Percentiles rank a stretch among this genome's conserved stretches.
These are phyloP conservation scores for Linum trigynum DNA, from an alignment of 345 rosid genomes.

Conservation along the genomic window DNA sequence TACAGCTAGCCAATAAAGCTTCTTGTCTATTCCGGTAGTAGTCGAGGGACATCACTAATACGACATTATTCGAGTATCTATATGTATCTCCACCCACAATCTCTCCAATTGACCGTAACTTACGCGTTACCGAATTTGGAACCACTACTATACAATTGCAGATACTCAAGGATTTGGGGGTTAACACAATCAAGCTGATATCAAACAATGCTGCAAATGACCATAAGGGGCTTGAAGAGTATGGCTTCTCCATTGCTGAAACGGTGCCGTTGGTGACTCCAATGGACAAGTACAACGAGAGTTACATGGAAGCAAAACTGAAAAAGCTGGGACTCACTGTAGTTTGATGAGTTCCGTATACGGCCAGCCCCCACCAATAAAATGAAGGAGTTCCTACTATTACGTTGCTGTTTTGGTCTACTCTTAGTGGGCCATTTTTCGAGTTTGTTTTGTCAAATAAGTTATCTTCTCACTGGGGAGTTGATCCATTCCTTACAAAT, in stretches of 20 bases:
- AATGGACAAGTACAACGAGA: slow-evolving; percentile 55
- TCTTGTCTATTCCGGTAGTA: too few species aligned
- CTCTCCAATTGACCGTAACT: too few species aligned
- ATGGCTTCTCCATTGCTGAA: slow-evolving; percentile 54
- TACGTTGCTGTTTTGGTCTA: too few species aligned
- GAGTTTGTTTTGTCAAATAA: too few species aligned
- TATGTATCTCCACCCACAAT: not conserved
- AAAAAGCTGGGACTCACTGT: slow-evolving; percentile 52
- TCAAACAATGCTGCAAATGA: slow-evolving; percentile 68
- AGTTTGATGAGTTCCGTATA: not conserved
- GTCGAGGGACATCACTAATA: too few species aligned
- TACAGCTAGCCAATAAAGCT: not conserved
- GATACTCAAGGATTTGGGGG: slow-evolving; percentile 71
- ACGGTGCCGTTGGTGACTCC: slow-evolving; percentile 63
- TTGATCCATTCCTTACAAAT: too few species aligned
- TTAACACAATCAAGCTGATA: slow-evolving; percentile 78
- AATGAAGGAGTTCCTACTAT: too few species aligned
- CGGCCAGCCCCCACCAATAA: not conserved
- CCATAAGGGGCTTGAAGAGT: slow-evolving; percentile 65
- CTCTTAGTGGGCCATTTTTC: too few species aligned
- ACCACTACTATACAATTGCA: slow-evolving; percentile 15
- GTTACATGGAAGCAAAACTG: slow-evolving; percentile 63
- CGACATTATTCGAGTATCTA: too few species aligned
- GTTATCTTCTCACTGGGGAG: too few species aligned
- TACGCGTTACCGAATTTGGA: not conserved